Percentiles rank a stretch among this genome's conserved stretches.
Evolutionary conservation across 108 stramenopile species (phyloP).

Genomic region (Pseudonitzschia multistriata): DNA sequence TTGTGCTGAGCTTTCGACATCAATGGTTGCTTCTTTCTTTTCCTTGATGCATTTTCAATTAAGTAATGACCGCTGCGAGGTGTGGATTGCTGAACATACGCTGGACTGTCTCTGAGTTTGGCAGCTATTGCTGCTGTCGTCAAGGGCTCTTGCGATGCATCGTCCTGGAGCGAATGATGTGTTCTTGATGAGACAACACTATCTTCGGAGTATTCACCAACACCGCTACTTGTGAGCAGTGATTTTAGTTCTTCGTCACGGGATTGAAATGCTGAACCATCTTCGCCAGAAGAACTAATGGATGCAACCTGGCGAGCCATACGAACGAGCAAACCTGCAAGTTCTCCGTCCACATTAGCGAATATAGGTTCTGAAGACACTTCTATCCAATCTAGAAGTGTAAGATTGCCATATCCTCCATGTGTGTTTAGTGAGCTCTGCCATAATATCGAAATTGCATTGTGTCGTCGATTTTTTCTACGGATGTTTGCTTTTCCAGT

Average conservation of each 20-base stretch:
- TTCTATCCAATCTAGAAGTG: conserved; percentile 37
- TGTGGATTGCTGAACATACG: conserved; percentile 7
- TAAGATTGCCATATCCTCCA: conserved; percentile 36
- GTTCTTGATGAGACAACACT: not conserved
- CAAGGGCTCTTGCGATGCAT: conserved; percentile 19
- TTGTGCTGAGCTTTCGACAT: conserved; percentile 42
- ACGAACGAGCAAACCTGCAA: conserved; percentile 23
- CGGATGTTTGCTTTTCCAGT: not conserved
- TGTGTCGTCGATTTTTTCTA: conserved; percentile 33
- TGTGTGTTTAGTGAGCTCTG: conserved; percentile 20
- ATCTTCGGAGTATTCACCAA: conserved; percentile 2
- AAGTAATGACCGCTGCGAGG: conserved; percentile 12
- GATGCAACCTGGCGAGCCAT: conserved; percentile 32
- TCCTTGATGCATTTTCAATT: conserved; percentile 4
- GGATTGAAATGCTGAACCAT: not conserved
- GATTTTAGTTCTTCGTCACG: conserved; percentile 36
- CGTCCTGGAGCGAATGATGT: not conserved
- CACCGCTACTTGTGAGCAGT: conserved; percentile 20
- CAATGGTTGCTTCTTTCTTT: conserved; percentile 9
- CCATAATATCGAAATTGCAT: conserved; percentile 35
- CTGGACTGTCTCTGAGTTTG: conserved; percentile 26
- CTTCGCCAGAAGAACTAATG: conserved; percentile 14
- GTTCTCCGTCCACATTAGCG: conserved; percentile 43
- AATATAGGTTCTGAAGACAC: conserved; percentile 43
- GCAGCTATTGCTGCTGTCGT: conserved; percentile 43